Evolutionary conservation across 495 filamentous ascomycete genomes (phyloP).

Genomic region (Aspergillus nanangensis): DNA sequence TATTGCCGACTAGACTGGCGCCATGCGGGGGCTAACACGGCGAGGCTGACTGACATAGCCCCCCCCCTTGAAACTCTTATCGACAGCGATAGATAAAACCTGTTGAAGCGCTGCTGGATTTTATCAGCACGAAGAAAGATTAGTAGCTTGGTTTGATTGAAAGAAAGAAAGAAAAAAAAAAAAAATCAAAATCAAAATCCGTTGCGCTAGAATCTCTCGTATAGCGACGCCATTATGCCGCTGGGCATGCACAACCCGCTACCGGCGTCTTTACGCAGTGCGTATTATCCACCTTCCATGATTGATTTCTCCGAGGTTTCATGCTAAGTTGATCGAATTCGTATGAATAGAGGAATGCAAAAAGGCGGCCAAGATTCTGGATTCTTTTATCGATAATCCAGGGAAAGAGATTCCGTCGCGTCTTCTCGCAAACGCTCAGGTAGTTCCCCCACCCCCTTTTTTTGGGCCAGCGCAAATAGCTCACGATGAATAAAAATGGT

Average conservation of each 20-base stretch:
- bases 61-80: background rate
- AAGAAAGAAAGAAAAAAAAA: too few relatives aligned
- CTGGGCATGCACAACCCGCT: slow-evolving; percentile 56
- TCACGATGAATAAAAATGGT: background rate
- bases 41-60: background rate
- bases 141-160: background rate
- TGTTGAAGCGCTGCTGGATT: background rate
- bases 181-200: background rate
- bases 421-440: slow-evolving; percentile 84
- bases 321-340: background rate
- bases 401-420: slow-evolving; percentile 86
- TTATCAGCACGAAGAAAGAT: background rate
- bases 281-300: slow-evolving; percentile 13
- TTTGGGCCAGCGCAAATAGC: background rate
- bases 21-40: too few relatives aligned
- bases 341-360: slow-evolving; percentile 63
- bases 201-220: too few relatives aligned
- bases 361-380: slow-evolving; percentile 79
- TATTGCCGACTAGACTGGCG: too few relatives aligned
- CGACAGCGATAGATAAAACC: background rate
- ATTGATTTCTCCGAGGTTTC: background rate
- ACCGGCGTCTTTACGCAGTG: slow-evolving; percentile 53
- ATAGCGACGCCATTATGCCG: slow-evolving; percentile 22
- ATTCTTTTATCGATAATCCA: slow-evolving; percentile 83
- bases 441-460: slow-evolving; percentile 28